Base-by-base conservation (phyloP, 192 early-diverging fungal genomes). In the Chytriomyces sp. region DNA sequence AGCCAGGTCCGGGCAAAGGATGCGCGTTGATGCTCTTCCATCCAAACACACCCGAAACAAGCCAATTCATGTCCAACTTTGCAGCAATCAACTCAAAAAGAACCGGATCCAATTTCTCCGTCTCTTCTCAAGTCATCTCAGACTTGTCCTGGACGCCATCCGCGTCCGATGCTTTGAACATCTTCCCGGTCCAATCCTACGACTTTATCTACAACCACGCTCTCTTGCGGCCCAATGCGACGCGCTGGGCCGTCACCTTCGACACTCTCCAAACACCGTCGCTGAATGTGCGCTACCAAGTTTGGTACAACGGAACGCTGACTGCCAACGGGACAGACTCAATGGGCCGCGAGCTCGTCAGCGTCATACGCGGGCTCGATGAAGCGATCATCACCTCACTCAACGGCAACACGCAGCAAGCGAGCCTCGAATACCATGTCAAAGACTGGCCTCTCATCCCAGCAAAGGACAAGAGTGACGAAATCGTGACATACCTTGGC, bases 141-240 rank as follows among this genome's bases (percentile, higher is more conserved):
- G 24, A 28, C 24, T 26, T 43, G 11, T 13, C 11, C 35, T 64
- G 35, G 24, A 43, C 3, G 13, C 64, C 64, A 4, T 23, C 35
- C 18, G 64, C 64, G 18, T 23, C 24, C 13, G 64, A 64, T 26
- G 26, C 20, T 13, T 28, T 26, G 18, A 26, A 13, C 64, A 64
- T 64, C 64, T 28, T 13, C 24, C 86, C 86, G 28, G 91, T 89
- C 2, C 63, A 84, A 1, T 70, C 81, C 72, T 28, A 66, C 5
- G 63, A 84, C 10, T 89, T 90, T 70, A 91, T 93, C 45, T 93
- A 93, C 79, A 71, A 89, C 71, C 92, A 92, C 67, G 76, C 90
- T 0, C 65, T 92, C 6, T 45, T 72, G 20, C 62, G 90, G 50
- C 91, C 89, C 26, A 93, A 93, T 76, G 69, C 78, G 24, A 93